phyloP scores from a whole-genome alignment of 2,329 filamentous ascomycete species.

The Pseudocercospora eumusae region DNA sequence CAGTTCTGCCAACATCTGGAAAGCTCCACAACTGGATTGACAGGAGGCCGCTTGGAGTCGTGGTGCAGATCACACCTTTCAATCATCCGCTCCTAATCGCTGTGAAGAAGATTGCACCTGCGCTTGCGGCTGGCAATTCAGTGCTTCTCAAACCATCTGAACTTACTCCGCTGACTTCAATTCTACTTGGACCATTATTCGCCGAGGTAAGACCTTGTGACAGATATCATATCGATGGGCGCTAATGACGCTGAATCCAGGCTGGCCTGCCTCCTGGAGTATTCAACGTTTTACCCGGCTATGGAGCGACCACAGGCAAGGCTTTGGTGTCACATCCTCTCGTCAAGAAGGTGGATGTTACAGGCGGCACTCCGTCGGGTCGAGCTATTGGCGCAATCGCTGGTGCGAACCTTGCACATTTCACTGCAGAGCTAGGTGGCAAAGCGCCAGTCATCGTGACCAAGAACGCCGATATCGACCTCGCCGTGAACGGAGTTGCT shows the following conservation, averaged over 20 bases:
- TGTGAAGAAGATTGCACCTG: constrained; percentile 74
- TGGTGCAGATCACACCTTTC: constrained; percentile 70
- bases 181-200: constrained; percentile 65
- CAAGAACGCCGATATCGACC: constrained; percentile 42
- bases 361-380: constrained; percentile 71
- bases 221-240: too few species aligned
- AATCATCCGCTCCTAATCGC: constrained; percentile 79
- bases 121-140: constrained; percentile 58
- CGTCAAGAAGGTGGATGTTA: constrained; percentile 78
- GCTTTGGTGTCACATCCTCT: constrained; percentile 67
- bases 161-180: constrained; percentile 56
- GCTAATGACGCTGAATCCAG: neutral
- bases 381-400: constrained; percentile 67
- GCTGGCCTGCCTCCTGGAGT: constrained; percentile 76
- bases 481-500: constrained; percentile 63
- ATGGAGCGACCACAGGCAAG: constrained; percentile 68
- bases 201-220: constrained; percentile 47
- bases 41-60: constrained; percentile 75
- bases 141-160: constrained; percentile 59
- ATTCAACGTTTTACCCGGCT: constrained; percentile 72
- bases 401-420: constrained; percentile 63
- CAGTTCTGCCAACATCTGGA: constrained; percentile 65
- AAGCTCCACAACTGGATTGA: constrained; percentile 52
- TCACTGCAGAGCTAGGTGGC: constrained; percentile 60
- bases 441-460: constrained; percentile 63